A percentile compares a stretch with the other conserved stretches of the same genome.
Conservation (phyloP, 169 alveolate genomes). For the Besnoitia besnoiti region DNA sequence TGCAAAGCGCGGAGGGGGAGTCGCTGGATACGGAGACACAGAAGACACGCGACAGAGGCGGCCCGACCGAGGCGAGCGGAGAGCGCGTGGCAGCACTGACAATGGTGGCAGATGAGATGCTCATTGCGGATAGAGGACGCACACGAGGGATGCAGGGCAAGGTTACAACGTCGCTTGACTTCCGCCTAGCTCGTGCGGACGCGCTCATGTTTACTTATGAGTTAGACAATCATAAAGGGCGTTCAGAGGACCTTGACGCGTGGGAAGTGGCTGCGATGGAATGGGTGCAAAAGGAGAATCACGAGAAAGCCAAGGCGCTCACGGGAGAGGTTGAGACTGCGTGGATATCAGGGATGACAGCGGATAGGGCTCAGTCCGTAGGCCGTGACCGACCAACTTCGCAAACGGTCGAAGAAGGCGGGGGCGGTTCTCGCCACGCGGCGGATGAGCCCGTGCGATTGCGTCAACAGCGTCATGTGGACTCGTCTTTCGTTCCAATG, state of each 20-base stretch:
- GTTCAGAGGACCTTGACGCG: background rate
- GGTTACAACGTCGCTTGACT: slow-evolving; percentile 22
- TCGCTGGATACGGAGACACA: background rate
- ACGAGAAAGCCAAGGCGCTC: background rate
- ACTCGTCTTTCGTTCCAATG: too few relatives aligned
- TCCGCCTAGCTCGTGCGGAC: slow-evolving; percentile 49
- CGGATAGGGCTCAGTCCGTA: too few relatives aligned
- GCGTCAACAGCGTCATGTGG: too few relatives aligned
- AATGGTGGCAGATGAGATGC: too few relatives aligned
- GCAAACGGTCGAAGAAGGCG: too few relatives aligned
- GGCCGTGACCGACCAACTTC: too few relatives aligned
- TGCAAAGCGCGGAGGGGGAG: too few relatives aligned
- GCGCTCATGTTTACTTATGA: slow-evolving; percentile 49
- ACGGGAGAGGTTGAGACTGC: background rate
- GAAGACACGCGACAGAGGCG: background rate
- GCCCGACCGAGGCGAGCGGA: background rate
- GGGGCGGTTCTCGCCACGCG: too few relatives aligned
- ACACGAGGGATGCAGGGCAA: background rate
- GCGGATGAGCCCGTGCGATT: too few relatives aligned
- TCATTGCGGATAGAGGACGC: too few relatives aligned
- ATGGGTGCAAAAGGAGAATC: slow-evolving; percentile 11
- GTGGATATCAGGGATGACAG: background rate
- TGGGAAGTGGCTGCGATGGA: slow-evolving; percentile 35
- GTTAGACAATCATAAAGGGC: background rate
- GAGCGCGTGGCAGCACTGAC: too few relatives aligned